A percentile compares a stretch with the other conserved stretches of the same genome.
phyloP scores from a whole-genome alignment of 106 monocot species.

The Vanilla planifolia region DNA sequence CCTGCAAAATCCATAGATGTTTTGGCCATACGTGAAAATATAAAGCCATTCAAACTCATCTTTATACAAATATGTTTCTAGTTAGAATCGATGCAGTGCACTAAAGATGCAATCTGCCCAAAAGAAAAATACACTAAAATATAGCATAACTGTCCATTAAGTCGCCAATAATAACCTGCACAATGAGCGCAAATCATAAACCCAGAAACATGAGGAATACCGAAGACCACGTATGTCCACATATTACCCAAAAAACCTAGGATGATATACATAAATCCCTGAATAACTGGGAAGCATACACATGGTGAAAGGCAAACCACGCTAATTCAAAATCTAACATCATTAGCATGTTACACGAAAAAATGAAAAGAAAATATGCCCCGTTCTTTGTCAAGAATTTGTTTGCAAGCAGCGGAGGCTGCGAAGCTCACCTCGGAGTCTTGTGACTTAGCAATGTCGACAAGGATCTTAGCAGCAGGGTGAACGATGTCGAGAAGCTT shows the following conservation, averaged over 20 bases:
- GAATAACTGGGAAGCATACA: background rate
- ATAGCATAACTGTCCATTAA: too few relatives aligned
- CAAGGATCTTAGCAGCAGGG: slow-evolving; percentile 92
- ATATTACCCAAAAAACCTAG: background rate
- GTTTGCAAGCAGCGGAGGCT: background rate
- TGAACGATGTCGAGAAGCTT: slow-evolving; percentile 92
- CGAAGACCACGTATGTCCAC: background rate
- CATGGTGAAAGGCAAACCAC: background rate
- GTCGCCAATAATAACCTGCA: too few relatives aligned
- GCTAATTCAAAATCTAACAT: background rate
- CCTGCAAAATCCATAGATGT: too few relatives aligned
- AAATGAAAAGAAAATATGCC: background rate
- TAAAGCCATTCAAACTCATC: too few relatives aligned
- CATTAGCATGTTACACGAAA: too few relatives aligned
- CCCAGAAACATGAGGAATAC: background rate
- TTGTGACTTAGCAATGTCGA: slow-evolving; percentile 96
- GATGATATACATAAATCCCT: background rate
- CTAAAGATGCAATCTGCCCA: too few relatives aligned
- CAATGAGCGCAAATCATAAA: background rate
- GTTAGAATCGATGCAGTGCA: too few relatives aligned
- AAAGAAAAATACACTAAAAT: too few relatives aligned
- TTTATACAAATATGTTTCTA: too few relatives aligned
- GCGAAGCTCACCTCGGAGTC: slow-evolving; percentile 67
- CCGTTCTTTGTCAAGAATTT: background rate
- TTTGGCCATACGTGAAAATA: too few relatives aligned